A percentile compares a stretch with the other conserved stretches of the same genome.
These are phyloP conservation scores for Eucommia ulmoides DNA, from an alignment of 257 asterid genomes.

Conservation along the genomic window DNA sequence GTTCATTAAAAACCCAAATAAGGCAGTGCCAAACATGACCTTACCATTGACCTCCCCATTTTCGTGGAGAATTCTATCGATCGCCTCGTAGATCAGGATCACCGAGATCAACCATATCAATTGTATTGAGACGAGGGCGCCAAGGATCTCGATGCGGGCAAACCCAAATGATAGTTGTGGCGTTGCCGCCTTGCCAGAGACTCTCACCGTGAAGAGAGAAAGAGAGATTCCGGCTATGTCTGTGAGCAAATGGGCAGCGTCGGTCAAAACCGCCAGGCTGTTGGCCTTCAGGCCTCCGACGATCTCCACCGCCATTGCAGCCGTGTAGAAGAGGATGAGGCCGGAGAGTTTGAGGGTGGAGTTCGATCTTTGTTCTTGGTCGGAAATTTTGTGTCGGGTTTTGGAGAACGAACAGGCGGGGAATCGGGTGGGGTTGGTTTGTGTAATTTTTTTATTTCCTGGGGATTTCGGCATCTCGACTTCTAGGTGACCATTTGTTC, in stretches of 20 bases:
- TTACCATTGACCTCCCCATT: conserved; percentile 36
- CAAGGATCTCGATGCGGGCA: conserved; percentile 65
- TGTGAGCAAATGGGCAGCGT: conserved; percentile 65
- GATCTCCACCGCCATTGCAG: conserved; percentile 54
- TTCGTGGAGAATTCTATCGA: conserved; percentile 32
- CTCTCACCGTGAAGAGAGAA: conserved; percentile 59
- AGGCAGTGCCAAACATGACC: conserved; percentile 63
- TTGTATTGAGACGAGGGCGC: conserved; percentile 67
- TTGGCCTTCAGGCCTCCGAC: conserved; percentile 68
- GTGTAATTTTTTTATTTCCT: no score
- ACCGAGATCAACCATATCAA: conserved; percentile 64
- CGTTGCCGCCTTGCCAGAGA: conserved; percentile 62
- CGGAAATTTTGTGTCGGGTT: conserved; percentile 21
- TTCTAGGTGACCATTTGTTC: no score
- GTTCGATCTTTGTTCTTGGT: conserved; percentile 43
- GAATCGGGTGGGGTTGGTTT: no score
- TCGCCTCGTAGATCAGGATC: conserved; percentile 49
- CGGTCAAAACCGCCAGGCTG: conserved; percentile 70
- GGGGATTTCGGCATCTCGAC: no score
- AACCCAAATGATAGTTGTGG: conserved; percentile 59
- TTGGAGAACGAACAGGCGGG: conserved; percentile 52
- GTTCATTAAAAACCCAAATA: conserved; percentile 64
- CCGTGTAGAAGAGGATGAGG: conserved; percentile 37
- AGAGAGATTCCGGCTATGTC: conserved; percentile 58
- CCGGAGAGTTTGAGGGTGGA: conserved; percentile 45